Evolutionary conservation across 208 protist genomes (phyloP).

Genomic region (Jaenimonas drosophilae): DNA sequence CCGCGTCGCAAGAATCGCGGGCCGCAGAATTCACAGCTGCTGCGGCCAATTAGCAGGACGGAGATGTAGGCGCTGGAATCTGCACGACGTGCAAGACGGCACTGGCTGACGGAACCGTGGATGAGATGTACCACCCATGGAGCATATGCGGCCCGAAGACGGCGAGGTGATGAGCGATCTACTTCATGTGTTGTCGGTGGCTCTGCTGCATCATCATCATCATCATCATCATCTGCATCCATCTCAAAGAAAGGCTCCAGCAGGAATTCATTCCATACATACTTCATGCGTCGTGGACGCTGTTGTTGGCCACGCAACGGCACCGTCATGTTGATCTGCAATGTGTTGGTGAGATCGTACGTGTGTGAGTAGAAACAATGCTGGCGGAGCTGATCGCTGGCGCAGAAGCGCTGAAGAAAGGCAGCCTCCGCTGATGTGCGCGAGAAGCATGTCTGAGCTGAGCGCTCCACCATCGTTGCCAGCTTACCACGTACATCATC

Average conservation of each 20-base stretch:
- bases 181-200: not conserved
- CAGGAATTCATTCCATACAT: constrained; percentile 84
- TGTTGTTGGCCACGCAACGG: not conserved
- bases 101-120: constrained; percentile 26
- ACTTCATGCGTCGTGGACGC: constrained; percentile 29
- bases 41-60: constrained; percentile 90
- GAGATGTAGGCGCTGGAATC: not conserved
- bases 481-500: too few species aligned
- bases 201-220: not conserved
- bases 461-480: too few species aligned
- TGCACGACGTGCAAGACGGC: constrained; percentile 2
- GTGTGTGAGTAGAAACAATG: constrained; percentile 95
- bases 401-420: constrained; percentile 71
- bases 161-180: too few species aligned
- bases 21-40: constrained; percentile 89
- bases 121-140: constrained; percentile 22
- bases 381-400: constrained; percentile 42
- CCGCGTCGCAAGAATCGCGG: constrained; percentile 94
- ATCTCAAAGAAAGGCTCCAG: constrained; percentile 37
- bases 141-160: too few species aligned
- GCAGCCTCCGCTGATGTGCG: constrained; percentile 22
- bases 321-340: constrained; percentile 91
- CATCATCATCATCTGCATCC: constrained; percentile 44
- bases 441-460: too few species aligned
- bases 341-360: constrained; percentile 92